Evolutionary conservation across 176 grass and related monocot genomes (phyloP).

Genomic region (Dendrocalamus sinicus): DNA sequence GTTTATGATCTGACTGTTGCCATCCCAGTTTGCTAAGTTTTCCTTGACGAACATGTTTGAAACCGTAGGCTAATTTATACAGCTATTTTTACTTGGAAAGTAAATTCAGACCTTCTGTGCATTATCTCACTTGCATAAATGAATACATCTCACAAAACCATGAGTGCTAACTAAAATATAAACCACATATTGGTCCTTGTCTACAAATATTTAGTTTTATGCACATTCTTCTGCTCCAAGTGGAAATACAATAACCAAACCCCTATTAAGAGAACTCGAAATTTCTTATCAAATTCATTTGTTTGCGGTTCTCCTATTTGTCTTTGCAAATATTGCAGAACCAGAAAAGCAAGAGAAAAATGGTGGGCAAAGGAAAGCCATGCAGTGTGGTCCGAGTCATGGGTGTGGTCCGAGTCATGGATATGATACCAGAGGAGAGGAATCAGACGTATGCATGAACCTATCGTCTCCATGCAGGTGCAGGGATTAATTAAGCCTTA

Average conservation of each 20-base stretch:
- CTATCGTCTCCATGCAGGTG: neutral
- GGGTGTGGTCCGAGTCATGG: neutral
- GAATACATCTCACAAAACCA: neutral
- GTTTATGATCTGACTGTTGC: constrained; percentile 6
- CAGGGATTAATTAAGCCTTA: constrained; percentile 22
- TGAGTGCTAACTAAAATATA: neutral
- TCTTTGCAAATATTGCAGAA: neutral
- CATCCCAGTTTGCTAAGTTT: neutral
- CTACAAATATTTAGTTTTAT: neutral
- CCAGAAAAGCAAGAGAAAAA: neutral
- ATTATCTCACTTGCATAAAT: neutral
- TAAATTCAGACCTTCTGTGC: neutral
- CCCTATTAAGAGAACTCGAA: neutral
- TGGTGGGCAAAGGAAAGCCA: neutral
- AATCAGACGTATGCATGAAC: constrained; percentile 12
- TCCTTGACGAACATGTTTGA: neutral
- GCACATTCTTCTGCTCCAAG: neutral
- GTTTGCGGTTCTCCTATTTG: neutral
- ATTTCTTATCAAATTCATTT: neutral
- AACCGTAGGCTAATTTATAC: neutral
- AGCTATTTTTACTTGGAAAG: neutral
- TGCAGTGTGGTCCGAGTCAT: neutral
- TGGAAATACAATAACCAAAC: neutral
- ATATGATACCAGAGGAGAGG: neutral
- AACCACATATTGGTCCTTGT: neutral